Percentiles rank a stretch among this genome's conserved stretches.
Evolutionary conservation across 106 monocot genomes (phyloP).

Genomic region (Amphibolis antarctica): DNA sequence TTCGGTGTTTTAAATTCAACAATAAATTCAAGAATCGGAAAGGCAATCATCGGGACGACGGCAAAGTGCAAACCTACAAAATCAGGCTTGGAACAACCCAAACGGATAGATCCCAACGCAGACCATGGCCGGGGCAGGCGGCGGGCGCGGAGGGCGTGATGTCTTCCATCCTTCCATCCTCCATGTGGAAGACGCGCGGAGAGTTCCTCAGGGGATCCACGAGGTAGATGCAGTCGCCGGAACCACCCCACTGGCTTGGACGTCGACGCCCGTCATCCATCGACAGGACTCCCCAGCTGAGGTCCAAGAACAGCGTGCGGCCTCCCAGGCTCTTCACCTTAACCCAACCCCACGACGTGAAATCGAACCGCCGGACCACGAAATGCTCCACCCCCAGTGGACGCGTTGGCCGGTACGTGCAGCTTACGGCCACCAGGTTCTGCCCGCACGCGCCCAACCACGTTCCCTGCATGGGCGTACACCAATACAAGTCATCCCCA

Average conservation of each 20-base stretch:
- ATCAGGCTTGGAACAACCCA: constrained; percentile 11
- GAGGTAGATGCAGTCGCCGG: constrained; percentile 4
- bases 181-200: not conserved
- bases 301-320: constrained; percentile 5
- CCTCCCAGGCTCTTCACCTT: constrained; percentile 1
- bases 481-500: not conserved
- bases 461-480: constrained; percentile 2
- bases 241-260: constrained; percentile 1
- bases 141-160: not conserved
- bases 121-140: not conserved
- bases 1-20: too few relatives aligned
- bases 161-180: constrained; percentile 8
- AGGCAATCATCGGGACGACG: too few relatives aligned
- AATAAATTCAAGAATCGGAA: too few relatives aligned
- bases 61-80: too few relatives aligned
- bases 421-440: not conserved
- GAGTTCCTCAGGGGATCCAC: constrained; percentile 7
- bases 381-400: not conserved
- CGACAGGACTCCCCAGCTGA: constrained; percentile 11
- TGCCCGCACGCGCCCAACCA: constrained; percentile 6
- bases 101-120: constrained; percentile 11
- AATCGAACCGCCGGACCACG: constrained; percentile 4
- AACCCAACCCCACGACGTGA: not conserved
- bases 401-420: not conserved
- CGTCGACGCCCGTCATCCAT: not conserved